Evolutionary conservation across 2,329 filamentous ascomycete species (phyloP).

Genomic region (Ophiostoma himal-ulmi): DNA sequence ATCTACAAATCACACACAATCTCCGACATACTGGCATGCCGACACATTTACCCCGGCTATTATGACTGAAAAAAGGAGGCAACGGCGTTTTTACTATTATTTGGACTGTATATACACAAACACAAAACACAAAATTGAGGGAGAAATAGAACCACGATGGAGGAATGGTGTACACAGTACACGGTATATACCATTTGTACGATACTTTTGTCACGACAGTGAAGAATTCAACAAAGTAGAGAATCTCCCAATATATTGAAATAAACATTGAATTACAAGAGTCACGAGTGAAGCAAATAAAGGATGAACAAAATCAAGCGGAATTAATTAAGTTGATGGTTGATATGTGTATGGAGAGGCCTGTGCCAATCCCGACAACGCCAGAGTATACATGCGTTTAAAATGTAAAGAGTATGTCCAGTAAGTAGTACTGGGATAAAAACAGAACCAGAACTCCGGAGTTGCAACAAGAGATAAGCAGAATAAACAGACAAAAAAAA

Average conservation of each 20-base stretch:
- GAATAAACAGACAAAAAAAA: not conserved
- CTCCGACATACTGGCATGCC: not conserved
- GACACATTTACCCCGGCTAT: not conserved
- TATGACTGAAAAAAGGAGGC: not conserved
- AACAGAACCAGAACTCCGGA: constrained; percentile 15
- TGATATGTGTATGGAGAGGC: not conserved
- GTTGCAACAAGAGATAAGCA: not conserved
- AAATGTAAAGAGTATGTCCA: not conserved
- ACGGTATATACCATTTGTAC: not conserved
- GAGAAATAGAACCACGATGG: not conserved
- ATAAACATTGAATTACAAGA: not conserved
- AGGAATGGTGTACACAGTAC: not conserved
- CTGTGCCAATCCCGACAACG: not conserved
- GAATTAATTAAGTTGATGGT: not conserved
- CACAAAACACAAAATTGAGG: constrained; percentile 1
- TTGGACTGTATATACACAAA: constrained; percentile 13
- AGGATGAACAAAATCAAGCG: not conserved
- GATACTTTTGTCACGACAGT: not conserved
- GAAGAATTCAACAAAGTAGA: not conserved
- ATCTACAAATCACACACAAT: not conserved
- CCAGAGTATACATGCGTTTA: not conserved
- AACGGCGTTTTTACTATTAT: constrained; percentile 13
- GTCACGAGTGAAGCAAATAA: not conserved
- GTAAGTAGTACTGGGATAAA: not conserved
- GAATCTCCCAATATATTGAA: not conserved